Conservation (phyloP, 1,139 yeast species). For the Diutina neorugosa region DNA sequence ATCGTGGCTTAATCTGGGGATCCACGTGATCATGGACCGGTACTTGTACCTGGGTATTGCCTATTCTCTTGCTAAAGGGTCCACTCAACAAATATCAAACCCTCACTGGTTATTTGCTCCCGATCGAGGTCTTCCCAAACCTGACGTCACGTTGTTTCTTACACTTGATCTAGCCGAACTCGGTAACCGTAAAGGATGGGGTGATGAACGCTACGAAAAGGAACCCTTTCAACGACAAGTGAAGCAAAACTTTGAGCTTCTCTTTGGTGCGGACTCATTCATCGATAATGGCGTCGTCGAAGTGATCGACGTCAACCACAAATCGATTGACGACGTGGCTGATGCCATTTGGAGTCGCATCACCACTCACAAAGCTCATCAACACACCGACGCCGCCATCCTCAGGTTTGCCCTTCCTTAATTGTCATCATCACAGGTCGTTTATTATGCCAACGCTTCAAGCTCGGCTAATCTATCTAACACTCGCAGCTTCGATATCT, state of each 20-base stretch:
- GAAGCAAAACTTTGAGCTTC: conserved; percentile 39
- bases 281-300: conserved; percentile 17
- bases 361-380: not conserved
- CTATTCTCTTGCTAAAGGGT: conserved; percentile 69
- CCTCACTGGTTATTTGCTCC: conserved; percentile 70
- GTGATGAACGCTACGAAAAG: conserved; percentile 83
- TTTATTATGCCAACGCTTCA: not conserved
- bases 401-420: not conserved
- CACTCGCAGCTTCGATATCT: conserved; percentile 15
- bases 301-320: conserved; percentile 47
- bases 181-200: conserved; percentile 63
- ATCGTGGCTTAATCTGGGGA: conserved; percentile 37
- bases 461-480: not conserved
- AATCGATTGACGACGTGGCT: conserved; percentile 43
- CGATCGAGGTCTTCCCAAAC: conserved; percentile 76
- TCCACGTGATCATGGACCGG: conserved; percentile 62
- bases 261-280: conserved; percentile 25
- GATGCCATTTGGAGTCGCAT: conserved; percentile 20
- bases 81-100: conserved; percentile 33
- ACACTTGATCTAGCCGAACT: conserved; percentile 44
- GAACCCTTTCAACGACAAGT: conserved; percentile 63
- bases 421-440: not conserved
- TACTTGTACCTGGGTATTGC: conserved; percentile 92
- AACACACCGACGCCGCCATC: not conserved
- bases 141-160: conserved; percentile 74